A percentile compares a stretch with the other conserved stretches of the same genome.
Conservation (phyloP, 306 rosid genomes). For the Trichosanthes truncata region DNA sequence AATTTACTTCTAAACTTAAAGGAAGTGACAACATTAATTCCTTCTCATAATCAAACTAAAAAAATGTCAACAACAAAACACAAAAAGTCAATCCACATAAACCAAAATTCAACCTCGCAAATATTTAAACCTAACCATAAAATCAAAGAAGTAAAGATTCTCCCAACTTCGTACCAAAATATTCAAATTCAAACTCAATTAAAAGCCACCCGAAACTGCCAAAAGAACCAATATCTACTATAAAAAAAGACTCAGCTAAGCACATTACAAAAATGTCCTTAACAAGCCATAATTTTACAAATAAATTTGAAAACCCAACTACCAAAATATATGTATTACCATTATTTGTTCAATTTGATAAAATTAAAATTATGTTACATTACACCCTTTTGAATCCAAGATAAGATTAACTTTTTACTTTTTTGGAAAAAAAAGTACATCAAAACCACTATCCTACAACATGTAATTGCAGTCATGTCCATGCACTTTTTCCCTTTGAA, state of each 20-base stretch:
- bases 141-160: background rate
- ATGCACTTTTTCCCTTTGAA: background rate
- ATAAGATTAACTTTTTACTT: no score
- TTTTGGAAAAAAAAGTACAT: background rate
- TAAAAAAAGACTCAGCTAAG: no score
- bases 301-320: background rate
- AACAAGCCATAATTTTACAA: background rate
- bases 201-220: no score
- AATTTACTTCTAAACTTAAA: no score
- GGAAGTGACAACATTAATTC: no score
- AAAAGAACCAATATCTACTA: background rate
- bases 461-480: background rate
- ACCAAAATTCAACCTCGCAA: background rate
- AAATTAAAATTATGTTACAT: no score
- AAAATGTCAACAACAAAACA: no score
- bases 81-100: no score
- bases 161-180: background rate
- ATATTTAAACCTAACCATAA: background rate
- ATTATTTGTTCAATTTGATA: no score
- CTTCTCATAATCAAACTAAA: no score
- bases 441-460: no score
- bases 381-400: no score
- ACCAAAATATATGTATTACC: background rate
- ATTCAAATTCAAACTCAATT: background rate
- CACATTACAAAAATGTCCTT: background rate